These are phyloP conservation scores for Cyathus striatus DNA, from an alignment of 768 basidiomycete genomes.

Conservation along the genomic window DNA sequence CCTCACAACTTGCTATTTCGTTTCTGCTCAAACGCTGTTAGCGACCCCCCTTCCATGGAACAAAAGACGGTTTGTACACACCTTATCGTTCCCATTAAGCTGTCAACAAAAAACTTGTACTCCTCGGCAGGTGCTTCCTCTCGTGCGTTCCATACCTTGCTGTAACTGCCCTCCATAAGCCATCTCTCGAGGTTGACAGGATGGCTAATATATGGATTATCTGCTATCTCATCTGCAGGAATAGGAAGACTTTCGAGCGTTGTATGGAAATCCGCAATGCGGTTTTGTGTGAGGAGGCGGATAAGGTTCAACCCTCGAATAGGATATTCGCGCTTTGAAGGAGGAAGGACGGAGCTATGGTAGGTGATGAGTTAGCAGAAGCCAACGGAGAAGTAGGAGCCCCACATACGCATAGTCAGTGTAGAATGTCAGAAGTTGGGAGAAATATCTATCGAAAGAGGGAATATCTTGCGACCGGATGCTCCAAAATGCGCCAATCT, in stretches of 20 bases:
- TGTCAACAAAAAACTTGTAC: constrained; percentile 91
- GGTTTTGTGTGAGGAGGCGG: constrained; percentile 89
- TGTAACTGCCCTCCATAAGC: constrained; percentile 99
- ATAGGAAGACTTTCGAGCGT: constrained; percentile 85
- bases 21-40: constrained; percentile 47
- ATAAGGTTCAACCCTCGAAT: constrained; percentile 93
- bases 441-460: constrained; percentile 93
- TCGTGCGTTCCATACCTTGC: constrained; percentile 95
- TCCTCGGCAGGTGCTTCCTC: constrained; percentile 91
- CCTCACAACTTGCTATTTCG: constrained; percentile 96
- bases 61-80: constrained; percentile 29
- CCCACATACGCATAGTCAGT: constrained; percentile 64
- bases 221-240: constrained; percentile 59
- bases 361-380: background rate
- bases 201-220: constrained; percentile 74
- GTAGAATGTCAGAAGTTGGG: constrained; percentile 88
- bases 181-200: constrained; percentile 92
- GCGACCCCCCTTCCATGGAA: background rate
- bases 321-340: constrained; percentile 81
- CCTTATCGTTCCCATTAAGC: constrained; percentile 93
- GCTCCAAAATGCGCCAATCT: constrained; percentile 93
- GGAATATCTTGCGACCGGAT: constrained; percentile 85
- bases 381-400: too few relatives aligned
- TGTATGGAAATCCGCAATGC: constrained; percentile 97
- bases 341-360: constrained; percentile 63